These are phyloP conservation scores for Ganoderma boninense DNA, from an alignment of 1,284 basidiomycete genomes.

Conservation along the genomic window DNA sequence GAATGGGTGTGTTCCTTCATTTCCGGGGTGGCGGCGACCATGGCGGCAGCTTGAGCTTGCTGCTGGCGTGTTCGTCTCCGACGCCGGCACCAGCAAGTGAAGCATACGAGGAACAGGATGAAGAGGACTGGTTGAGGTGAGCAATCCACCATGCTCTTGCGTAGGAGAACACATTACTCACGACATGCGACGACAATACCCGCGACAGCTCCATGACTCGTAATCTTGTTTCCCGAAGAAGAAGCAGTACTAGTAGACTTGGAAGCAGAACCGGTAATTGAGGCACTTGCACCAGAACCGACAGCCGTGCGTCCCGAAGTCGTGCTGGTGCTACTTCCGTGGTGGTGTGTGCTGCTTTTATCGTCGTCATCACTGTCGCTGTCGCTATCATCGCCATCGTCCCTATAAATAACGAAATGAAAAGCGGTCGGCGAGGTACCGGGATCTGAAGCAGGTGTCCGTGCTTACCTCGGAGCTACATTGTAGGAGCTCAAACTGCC, in stretches of 20 bases:
- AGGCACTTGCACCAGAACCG: neutral
- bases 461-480: neutral
- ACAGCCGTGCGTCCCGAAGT: neutral
- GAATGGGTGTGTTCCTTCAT: slow-evolving; percentile 18
- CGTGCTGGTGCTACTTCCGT: neutral
- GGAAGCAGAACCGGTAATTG: neutral
- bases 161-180: slow-evolving; percentile 22
- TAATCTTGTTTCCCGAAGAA: slow-evolving; percentile 18
- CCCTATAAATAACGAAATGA: neutral
- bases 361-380: slow-evolving; percentile 16
- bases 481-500: slow-evolving; percentile 2
- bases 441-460: neutral
- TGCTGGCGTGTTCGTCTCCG: slow-evolving; percentile 17
- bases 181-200: slow-evolving; percentile 39
- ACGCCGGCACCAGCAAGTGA: slow-evolving; percentile 25
- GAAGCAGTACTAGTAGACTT: neutral
- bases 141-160: neutral
- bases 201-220: slow-evolving; percentile 34
- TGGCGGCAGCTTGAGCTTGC: slow-evolving; percentile 6
- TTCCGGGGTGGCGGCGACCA: slow-evolving; percentile 7
- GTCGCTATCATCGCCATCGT: slow-evolving; percentile 23
- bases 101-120: slow-evolving; percentile 28
- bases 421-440: neutral
- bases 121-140: slow-evolving; percentile 19
- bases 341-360: slow-evolving; percentile 13